Evolutionary conservation across 1,284 basidiomycete species (phyloP).

Genomic region (Fomitopsis palustris): DNA sequence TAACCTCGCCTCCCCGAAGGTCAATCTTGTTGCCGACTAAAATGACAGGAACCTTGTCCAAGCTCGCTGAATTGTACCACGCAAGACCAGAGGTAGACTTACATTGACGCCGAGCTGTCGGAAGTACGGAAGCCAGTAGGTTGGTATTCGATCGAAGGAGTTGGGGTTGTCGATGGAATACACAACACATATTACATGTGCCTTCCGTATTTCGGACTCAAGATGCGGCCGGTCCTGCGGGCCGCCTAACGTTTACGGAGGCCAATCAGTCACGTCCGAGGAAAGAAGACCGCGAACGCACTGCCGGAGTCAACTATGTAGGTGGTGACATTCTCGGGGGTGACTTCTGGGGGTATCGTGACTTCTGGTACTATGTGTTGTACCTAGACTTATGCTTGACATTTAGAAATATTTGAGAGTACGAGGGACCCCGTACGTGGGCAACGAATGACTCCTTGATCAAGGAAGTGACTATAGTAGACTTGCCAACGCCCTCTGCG

Average conservation of each 20-base stretch:
- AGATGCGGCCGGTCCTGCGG: slow-evolving; percentile 84
- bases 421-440: slow-evolving; percentile 54
- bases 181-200: slow-evolving; percentile 97
- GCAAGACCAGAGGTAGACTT: slow-evolving; percentile 7
- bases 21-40: slow-evolving; percentile 99
- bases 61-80: background rate
- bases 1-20: slow-evolving; percentile 87
- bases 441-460: slow-evolving; percentile 93
- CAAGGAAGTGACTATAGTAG: slow-evolving; percentile 90
- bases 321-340: slow-evolving; percentile 93
- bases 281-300: slow-evolving; percentile 36
- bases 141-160: slow-evolving; percentile 95
- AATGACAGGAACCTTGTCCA: slow-evolving; percentile 85
- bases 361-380: slow-evolving; percentile 93
- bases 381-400: slow-evolving; percentile 46
- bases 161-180: slow-evolving; percentile 95
- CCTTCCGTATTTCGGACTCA: slow-evolving; percentile 92
- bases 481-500: slow-evolving; percentile 90
- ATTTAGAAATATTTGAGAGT: background rate
- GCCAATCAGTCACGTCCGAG: slow-evolving; percentile 10
- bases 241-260: slow-evolving; percentile 45
- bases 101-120: slow-evolving; percentile 94
- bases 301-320: slow-evolving; percentile 95
- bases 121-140: slow-evolving; percentile 99
- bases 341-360: slow-evolving; percentile 93